These are phyloP conservation scores for Colletotrichum liaoningense DNA, from an alignment of 2,329 filamentous ascomycete species.

Conservation along the genomic window DNA sequence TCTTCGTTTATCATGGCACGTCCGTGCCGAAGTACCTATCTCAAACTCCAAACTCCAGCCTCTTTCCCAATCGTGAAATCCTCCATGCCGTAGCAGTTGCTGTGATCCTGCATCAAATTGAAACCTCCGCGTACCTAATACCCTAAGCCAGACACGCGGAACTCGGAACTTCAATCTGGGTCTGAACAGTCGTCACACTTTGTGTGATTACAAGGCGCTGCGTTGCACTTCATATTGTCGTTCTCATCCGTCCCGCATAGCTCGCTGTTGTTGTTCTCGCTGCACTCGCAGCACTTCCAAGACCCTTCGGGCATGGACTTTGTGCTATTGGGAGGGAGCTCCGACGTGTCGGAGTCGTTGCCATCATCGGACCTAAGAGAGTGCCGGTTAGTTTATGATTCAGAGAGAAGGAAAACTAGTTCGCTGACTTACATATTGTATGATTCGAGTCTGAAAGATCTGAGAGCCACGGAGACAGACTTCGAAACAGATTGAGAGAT, in stretches of 20 bases:
- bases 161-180: not conserved
- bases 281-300: conserved; percentile 14
- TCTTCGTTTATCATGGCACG: not conserved
- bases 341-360: not conserved
- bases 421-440: not conserved
- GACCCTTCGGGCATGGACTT: conserved; percentile 10
- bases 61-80: not conserved
- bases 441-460: not conserved
- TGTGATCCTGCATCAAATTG: not conserved
- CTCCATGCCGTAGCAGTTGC: not conserved
- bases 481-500: too few species aligned
- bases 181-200: conserved; percentile 18
- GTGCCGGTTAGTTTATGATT: not conserved
- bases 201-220: not conserved
- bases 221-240: conserved; percentile 11
- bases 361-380: not conserved
- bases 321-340: not conserved
- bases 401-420: not conserved
- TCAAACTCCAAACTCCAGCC: not conserved
- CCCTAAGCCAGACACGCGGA: not conserved
- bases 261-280: conserved; percentile 12
- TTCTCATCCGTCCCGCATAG: conserved; percentile 10
- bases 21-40: not conserved
- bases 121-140: not conserved
- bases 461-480: too few species aligned